Conservation (phyloP, 2,329 filamentous ascomycete genomes). For the Orbilia javanica region DNA sequence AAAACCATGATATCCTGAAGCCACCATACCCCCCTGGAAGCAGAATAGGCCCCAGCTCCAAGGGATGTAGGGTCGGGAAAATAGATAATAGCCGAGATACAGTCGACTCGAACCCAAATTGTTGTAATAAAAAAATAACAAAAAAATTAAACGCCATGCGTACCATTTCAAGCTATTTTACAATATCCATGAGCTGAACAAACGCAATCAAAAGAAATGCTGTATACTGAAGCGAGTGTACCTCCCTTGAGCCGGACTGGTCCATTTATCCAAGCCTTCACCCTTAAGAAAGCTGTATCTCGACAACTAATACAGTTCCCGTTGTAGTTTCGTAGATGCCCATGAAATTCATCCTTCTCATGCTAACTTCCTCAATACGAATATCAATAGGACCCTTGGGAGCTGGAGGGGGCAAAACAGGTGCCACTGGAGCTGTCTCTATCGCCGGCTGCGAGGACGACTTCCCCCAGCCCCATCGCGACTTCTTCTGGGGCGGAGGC, state of each 20-base stretch:
- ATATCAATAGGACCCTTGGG: constrained; percentile 43
- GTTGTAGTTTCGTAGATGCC: constrained; percentile 50
- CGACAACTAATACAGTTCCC: constrained; percentile 51
- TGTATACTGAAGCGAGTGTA: background rate
- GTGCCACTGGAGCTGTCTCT: constrained; percentile 16
- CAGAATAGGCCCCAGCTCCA: background rate
- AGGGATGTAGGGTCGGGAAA: constrained; percentile 1
- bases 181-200: constrained; percentile 20
- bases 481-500: constrained; percentile 52
- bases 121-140: background rate
- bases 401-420: constrained; percentile 23
- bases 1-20: background rate
- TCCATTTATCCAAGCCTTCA: background rate
- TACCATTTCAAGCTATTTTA: constrained; percentile 15
- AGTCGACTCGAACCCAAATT: background rate
- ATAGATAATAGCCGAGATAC: constrained; percentile 16
- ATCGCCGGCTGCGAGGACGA: constrained; percentile 7
- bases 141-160: constrained; percentile 14
- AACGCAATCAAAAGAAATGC: background rate
- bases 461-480: constrained; percentile 52
- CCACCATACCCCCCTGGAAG: background rate
- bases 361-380: constrained; percentile 55
- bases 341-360: constrained; percentile 55
- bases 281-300: constrained; percentile 37
- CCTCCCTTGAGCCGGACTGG: background rate